Base-by-base conservation (phyloP, 108 stramenopile genomes). In the Seminavis robusta region DNA sequence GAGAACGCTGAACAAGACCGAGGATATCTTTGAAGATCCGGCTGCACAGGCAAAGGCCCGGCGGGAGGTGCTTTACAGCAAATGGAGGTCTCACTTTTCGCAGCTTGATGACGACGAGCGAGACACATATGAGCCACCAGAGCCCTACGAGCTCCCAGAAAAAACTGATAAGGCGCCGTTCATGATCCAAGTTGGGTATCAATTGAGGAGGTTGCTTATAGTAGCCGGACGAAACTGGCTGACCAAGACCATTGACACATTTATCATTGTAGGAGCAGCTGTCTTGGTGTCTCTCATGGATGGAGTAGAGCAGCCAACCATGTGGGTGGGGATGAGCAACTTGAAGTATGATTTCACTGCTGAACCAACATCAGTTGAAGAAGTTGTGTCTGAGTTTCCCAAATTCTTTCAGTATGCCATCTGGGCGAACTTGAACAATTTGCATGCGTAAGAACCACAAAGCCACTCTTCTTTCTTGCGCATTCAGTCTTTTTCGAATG, bases 181-280 rank as follows among this genome's bases (percentile, higher is more conserved):
- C 16, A 49, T 39, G 33, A 26, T 17, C 4, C 75, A 77, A 38
- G 49, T 77, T 19, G 8, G 17, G 0, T 25, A 54, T 59, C 70
- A 71, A 28, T 24, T 71, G 20, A 33, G 28, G 41, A 39, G 75
- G 16, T 39, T 38, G 1, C 33, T 60, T 3, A 24, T 77, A 13
- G 48, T 77, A 15, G 30, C 56, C 13, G 58, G 65, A 50, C 56
- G 75, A 19, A 67, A 77, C 38, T 43, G 55, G 6, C 17, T 36
- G 26, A 51, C 56, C 20, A 67, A 61, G 46, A 28, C 59, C 7
- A 31, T 77, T 16, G 69, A 63, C 38, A 54, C 48, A 8, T 33
- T 29, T 19, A 54, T 77, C 6, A 45, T 77, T 32, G 49, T 77
- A 33, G 55, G 50, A 7, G 65, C 75, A 9, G 61, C 61, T 0